Evolutionary conservation across 352 stramenopile genomes (phyloP).

Genomic region (Phytopythium litorale): DNA sequence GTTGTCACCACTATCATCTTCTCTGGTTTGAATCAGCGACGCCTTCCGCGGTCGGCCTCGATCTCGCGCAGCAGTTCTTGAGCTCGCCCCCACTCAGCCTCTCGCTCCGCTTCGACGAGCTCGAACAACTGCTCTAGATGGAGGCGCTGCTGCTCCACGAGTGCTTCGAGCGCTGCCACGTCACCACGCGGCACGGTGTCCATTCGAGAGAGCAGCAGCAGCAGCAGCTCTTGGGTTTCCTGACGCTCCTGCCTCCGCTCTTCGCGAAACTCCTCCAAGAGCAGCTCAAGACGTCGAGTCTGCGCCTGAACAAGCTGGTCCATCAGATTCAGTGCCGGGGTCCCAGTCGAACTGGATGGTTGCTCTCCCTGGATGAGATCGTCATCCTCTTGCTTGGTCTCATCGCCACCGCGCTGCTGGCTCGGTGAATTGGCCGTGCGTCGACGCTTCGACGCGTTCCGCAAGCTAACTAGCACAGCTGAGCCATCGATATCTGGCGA

Average conservation of each 20-base stretch:
- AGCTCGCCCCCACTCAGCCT: neutral
- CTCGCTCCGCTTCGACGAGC: conserved; percentile 29
- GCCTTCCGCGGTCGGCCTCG: neutral
- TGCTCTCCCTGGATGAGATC: neutral
- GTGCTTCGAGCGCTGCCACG: conserved; percentile 21
- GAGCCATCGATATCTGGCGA: neutral
- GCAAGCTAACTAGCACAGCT: neutral
- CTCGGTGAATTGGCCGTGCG: neutral
- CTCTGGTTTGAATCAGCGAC: neutral
- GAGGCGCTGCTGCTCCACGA: conserved; percentile 36
- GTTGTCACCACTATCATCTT: neutral
- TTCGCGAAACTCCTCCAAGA: conserved; percentile 36
- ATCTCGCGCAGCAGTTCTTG: conserved; percentile 2
- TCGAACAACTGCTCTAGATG: conserved; percentile 31
- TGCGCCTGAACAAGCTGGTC: conserved; percentile 32
- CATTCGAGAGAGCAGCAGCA: conserved; percentile 19
- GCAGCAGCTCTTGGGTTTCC: conserved; percentile 35
- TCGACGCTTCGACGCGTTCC: neutral
- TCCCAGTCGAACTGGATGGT: conserved; percentile 8
- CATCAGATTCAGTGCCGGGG: conserved; percentile 17
- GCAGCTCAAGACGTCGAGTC: conserved; percentile 27
- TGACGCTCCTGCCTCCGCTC: conserved; percentile 34
- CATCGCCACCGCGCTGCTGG: neutral
- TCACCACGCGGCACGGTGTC: conserved; percentile 20
- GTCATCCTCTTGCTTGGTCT: conserved; percentile 3